phyloP scores from a whole-genome alignment of 2,329 filamentous ascomycete genomes.

The Colletotrichum navitas region DNA sequence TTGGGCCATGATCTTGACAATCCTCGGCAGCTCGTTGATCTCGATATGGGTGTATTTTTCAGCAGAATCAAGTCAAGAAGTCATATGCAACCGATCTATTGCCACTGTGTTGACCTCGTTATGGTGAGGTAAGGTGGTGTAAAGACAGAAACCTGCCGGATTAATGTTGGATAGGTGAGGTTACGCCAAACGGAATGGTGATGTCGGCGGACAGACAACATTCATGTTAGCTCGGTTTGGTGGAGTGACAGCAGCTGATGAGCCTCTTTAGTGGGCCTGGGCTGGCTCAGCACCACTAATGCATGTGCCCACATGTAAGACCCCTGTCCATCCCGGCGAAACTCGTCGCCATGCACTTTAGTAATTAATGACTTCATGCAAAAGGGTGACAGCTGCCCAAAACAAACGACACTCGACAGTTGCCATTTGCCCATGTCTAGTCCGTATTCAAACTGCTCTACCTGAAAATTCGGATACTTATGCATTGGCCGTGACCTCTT shows the following conservation, averaged over 20 bases:
- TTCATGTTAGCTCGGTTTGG: not conserved
- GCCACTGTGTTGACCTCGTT: not conserved
- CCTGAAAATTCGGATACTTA: not conserved
- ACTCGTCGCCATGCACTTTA: not conserved
- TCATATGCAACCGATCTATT: not conserved
- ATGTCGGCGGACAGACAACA: not conserved
- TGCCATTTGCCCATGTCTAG: not conserved
- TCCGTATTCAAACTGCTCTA: not conserved
- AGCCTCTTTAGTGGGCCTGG: constrained; percentile 5
- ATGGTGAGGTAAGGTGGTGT: too few species aligned
- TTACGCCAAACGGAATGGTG: not conserved
- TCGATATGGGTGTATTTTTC: not conserved
- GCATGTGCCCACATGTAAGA: not conserved
- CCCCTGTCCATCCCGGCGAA: not conserved
- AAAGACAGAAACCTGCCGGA: too few species aligned
- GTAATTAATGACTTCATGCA: not conserved
- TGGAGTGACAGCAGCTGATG: not conserved
- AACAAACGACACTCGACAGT: not conserved
- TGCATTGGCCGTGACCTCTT: not conserved
- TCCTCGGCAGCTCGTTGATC: not conserved
- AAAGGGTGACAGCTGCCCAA: not conserved
- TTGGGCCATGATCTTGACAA: constrained; percentile 35
- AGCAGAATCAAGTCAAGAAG: not conserved
- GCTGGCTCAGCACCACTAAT: constrained; percentile 7
- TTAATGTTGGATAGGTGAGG: not conserved